Evolutionary conservation across 805 yeast species (phyloP).

Genomic region (Sugiyamaella boreocaroliniensis): DNA sequence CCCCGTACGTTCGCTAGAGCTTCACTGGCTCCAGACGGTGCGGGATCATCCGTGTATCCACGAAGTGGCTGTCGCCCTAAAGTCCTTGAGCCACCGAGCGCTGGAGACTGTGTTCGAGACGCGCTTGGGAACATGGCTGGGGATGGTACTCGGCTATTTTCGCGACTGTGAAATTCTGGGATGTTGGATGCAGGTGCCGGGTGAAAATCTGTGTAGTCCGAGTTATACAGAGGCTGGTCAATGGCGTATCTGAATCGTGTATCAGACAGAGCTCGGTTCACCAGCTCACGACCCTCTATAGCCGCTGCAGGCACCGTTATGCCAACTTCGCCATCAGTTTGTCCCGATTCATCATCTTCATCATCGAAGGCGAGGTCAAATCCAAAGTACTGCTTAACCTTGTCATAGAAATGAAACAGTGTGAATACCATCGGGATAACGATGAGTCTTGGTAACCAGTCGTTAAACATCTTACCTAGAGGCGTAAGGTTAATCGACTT

Average conservation of each 20-base stretch:
- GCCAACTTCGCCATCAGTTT: neutral
- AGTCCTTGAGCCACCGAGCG: neutral
- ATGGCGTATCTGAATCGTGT: constrained; percentile 20
- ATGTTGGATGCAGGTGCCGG: neutral
- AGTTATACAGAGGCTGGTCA: constrained; percentile 1
- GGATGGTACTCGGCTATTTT: neutral
- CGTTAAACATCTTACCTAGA: constrained; percentile 63
- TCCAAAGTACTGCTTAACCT: constrained; percentile 40
- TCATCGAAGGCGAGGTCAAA: constrained; percentile 34
- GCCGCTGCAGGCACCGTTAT: constrained; percentile 14
- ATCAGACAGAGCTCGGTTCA: constrained; percentile 27
- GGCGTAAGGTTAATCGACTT: constrained; percentile 69
- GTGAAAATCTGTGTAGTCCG: neutral
- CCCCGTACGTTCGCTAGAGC: constrained; percentile 12
- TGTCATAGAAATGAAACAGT: constrained; percentile 60
- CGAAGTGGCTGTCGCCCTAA: neutral
- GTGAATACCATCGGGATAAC: constrained; percentile 64
- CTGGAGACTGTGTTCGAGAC: neutral
- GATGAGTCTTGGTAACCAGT: constrained; percentile 68
- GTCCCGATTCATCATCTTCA: constrained; percentile 27
- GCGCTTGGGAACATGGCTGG: neutral
- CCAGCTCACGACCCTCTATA: constrained; percentile 32
- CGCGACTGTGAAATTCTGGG: neutral
- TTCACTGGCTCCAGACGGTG: neutral
- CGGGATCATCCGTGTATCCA: neutral